Evolutionary conservation across 2,329 filamentous ascomycete species (phyloP), one percentile per base, ranked within the genome.

Genomic region (Hyphodiscus sp.): DNA sequence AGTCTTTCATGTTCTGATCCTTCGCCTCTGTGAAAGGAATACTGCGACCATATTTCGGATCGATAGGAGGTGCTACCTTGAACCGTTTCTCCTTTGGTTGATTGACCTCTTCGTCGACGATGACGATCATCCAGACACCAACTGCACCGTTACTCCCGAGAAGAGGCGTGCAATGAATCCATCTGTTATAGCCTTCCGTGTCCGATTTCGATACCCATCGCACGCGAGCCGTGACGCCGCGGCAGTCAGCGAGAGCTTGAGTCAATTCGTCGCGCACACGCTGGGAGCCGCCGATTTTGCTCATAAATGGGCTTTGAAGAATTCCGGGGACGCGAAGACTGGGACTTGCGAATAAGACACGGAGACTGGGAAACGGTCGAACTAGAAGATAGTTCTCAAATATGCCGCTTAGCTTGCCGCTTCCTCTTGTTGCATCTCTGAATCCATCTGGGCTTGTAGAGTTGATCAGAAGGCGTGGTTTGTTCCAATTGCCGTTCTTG

Each of bases 161-260:
- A 2, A 91, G 71, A 2, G 87, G 87, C 20, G 87, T 91, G 64
- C 85, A 87, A 67, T 91, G 87, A 42, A 91, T 86, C 86, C 87
- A 91, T 44, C 86, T 77, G 47, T 79, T 77, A 18, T 85, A 76
- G 0, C 86, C 86, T 18, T 73, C 69, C 0, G 50, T 38, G 33
- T 77, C 74, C 5, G 69, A 69, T 44, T 74, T 72, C 45, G 74
- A 76, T 1, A 88, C 70, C 87, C 86, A 91, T 50, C 81, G 79
- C 15, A 91, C 79, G 65, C 88, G 88, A 3, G 86, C 86, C 1
- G 87, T 91, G 5, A 91, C 83, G 46, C 86, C 84, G 45, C 82
- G 79, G 0, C 86, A 86, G 61, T 85, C 79, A 5, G 78, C 77
- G 20, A 91, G 77, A 0, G 87, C 86, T n/a, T 73, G 69, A 1